Evolutionary conservation across 495 filamentous ascomycete species (phyloP), one percentile per base, ranked within the genome.

Genomic region (Aspergillus bertholletiae): DNA sequence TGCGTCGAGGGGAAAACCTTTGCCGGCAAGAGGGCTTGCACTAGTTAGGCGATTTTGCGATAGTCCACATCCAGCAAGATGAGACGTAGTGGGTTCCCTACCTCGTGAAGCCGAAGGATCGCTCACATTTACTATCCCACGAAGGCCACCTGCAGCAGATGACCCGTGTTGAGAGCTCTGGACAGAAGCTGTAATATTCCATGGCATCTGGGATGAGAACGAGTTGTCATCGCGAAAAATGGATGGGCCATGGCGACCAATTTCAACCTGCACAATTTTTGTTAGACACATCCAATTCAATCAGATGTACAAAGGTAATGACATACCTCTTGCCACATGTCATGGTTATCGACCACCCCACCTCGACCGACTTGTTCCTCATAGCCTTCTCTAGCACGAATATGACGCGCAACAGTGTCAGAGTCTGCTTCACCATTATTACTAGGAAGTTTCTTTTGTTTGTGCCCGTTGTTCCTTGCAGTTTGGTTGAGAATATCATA

Each of bases 131-230:
- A 77, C 69, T 23, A 84, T 63, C 32, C 77, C 76, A 48, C 74
- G 74, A 22, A 71, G 61, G 15, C 72, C 66, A 30, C 70, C 68
- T 17, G 61, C 56, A 11, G 64, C 45, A 8, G 64, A 60, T 9
- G 76, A 75, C 5, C 68, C 71, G 18, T 71, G 74, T n/a, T 72
- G 69, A 21, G 84, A 86, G 48, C 80, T 80, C 41, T 80, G 75
- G 3, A 80, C 57, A 3, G 85, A 88, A 23, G 81, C 79, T 20
- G 74, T 81, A 58, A 83, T 77, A 58, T 89, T 89, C 87, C 87
- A 90, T 39, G 87, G 87, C 78, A 89, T 83, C 30, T 79, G 77
- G 2, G 78, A 81, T 11, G 82, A 37, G 13, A 37, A n/a, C 34
- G 34, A 82, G 37, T 72, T 71, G 40, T 83, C 76, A 53, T 87